These are phyloP conservation scores for Dichotomopilus funicola DNA, from an alignment of 2,329 filamentous ascomycete species.

Conservation along the genomic window DNA sequence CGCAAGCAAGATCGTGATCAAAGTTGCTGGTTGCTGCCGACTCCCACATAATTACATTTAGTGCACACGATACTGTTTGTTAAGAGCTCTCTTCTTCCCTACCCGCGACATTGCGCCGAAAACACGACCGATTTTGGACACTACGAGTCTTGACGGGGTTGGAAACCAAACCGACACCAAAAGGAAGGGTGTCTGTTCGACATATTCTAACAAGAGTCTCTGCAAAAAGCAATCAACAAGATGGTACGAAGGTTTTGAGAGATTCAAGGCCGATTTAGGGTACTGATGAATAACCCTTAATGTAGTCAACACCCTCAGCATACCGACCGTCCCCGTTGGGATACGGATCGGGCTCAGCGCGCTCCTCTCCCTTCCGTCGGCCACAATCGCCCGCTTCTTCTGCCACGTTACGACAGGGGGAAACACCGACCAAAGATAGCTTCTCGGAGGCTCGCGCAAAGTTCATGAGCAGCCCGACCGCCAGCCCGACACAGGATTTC, in stretches of 20 bases:
- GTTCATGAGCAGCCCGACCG: constrained; percentile 33
- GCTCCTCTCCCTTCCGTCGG: constrained; percentile 58
- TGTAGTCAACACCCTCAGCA: constrained; percentile 46
- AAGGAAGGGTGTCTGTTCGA: too few species aligned
- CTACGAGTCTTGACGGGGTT: too few species aligned
- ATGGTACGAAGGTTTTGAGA: background rate
- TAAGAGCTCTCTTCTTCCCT: too few species aligned
- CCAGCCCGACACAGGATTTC: constrained; percentile 35
- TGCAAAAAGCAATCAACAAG: background rate
- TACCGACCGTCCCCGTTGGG: constrained; percentile 68
- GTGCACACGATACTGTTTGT: too few species aligned
- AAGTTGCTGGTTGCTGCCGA: too few species aligned
- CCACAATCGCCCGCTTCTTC: constrained; percentile 60
- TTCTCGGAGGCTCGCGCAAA: constrained; percentile 42
- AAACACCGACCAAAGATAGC: constrained; percentile 49
- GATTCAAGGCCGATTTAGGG: background rate
- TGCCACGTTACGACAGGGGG: constrained; percentile 55
- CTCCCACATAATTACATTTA: too few species aligned
- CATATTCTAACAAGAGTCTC: too few species aligned
- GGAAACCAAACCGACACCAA: too few species aligned
- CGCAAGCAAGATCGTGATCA: too few species aligned
- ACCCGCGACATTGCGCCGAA: too few species aligned
- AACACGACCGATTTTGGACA: too few species aligned
- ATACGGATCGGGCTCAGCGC: constrained; percentile 52
- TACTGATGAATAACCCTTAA: background rate